Evolutionary conservation across 495 filamentous ascomycete species (phyloP).

Genomic region (Daldinia childiae): DNA sequence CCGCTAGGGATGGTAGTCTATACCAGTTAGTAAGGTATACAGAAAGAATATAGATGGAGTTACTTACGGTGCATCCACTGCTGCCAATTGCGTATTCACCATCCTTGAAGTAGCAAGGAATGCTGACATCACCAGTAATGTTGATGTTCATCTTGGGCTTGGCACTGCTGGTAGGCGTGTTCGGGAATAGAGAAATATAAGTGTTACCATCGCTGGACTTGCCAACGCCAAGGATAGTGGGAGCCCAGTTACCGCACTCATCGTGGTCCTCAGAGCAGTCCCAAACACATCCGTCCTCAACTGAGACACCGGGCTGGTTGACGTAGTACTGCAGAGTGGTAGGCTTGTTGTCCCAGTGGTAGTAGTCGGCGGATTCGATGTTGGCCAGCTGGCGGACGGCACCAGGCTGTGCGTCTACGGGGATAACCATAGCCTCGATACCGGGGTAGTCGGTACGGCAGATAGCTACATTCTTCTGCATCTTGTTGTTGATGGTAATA

Average conservation of each 20-base stretch:
- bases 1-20: conserved; percentile 53
- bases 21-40: conserved; percentile 32
- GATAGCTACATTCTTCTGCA: conserved; percentile 71
- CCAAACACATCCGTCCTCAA: conserved; percentile 83
- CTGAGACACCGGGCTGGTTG: conserved; percentile 76
- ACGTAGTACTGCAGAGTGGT: conserved; percentile 98
- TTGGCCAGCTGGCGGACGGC: conserved; percentile 70
- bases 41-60: background rate
- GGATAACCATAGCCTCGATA: conserved; percentile 84
- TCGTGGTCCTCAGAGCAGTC: conserved; percentile 60
- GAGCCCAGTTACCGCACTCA: conserved; percentile 84
- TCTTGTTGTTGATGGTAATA: conserved; percentile 76
- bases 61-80: conserved; percentile 77
- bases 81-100: conserved; percentile 67
- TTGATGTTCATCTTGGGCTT: conserved; percentile 77
- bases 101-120: conserved; percentile 74
- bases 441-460: conserved; percentile 98
- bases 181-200: conserved; percentile 84
- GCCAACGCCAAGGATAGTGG: conserved; percentile 87
- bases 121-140: conserved; percentile 70
- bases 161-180: conserved; percentile 66
- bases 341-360: conserved; percentile 72
- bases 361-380: conserved; percentile 76
- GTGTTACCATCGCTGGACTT: conserved; percentile 68
- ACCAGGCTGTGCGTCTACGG: conserved; percentile 68